Evolutionary conservation across 2,329 filamentous ascomycete species (phyloP), one percentile per base, ranked within the genome.

Genomic region (Epicoccum nigrum): DNA sequence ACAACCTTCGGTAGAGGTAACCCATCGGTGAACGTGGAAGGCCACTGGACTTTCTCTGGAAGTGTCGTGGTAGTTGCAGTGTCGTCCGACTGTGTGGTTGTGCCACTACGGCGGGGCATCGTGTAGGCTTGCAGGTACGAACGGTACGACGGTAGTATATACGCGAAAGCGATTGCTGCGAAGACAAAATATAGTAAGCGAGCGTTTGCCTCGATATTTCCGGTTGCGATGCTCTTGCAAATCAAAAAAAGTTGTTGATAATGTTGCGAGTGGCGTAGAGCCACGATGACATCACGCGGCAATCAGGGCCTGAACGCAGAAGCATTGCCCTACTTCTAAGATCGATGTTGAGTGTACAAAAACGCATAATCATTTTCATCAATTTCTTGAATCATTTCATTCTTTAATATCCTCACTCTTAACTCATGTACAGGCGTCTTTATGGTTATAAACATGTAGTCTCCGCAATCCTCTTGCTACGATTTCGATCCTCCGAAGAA

Each of bases 1-100:
- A 97, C 83, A 61, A 96, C 82, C 55, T 87, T 86, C 0, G 92
- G 92, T 1, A 96, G 82, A 0, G 91, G 89, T 0, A 86, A 82
- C 33, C 84, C 81, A 60, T 87, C 85, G 54, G 76, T 83, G 74
- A 87, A 85, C 11, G 83, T 86, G 13, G 76, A 71, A 4, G 82
- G 82, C 56, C 76, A 70, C 28, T 65, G 60, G 4, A 72, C 66
- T 17, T 68, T 65, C 17, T 69, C 59, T 8, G 76, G 64, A 2
- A 74, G 69, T 4, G 68, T 67, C 7, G 71, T 71, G 3, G 70
- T 69, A 28, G 72, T 67, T 8, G 66, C 58, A 31, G 59, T 56
- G 37, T 68, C 58, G 54, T 56, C 63, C 28, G 63, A 57, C 7
- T 53, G 38, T 16, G 60, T 55, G 16, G 61, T 54, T 9, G 55